phyloP scores from a whole-genome alignment of 306 rosid genomes.

The Crataegus laevigata region DNA sequence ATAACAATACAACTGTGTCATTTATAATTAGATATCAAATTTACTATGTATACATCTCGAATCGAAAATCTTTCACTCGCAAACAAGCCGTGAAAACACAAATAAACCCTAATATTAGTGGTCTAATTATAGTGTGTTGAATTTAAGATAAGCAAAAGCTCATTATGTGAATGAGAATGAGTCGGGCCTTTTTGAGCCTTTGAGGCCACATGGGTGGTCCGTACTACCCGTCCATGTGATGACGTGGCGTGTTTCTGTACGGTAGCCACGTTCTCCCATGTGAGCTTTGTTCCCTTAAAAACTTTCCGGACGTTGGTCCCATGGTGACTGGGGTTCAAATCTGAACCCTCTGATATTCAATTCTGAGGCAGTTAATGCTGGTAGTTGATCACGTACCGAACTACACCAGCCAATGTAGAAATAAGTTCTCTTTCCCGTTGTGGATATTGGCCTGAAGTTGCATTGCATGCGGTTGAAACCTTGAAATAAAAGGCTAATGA shows the following conservation, averaged over 20 bases:
- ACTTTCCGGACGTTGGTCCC: conserved; percentile 22
- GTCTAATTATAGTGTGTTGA: not conserved
- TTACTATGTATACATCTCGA: not conserved
- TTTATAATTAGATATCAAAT: not conserved
- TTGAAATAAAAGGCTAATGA: not conserved
- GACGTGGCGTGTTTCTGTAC: conserved; percentile 29
- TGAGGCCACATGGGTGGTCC: conserved; percentile 49
- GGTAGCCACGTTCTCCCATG: conserved; percentile 58
- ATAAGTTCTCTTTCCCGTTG: not conserved
- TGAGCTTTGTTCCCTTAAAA: conserved; percentile 42
- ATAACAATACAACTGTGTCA: too few relatives aligned
- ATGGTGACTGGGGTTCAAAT: not conserved
- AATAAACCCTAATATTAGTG: not conserved
- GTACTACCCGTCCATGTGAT: conserved; percentile 44
- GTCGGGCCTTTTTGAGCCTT: not conserved
- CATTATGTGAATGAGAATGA: not conserved
- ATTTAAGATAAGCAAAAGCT: not conserved
- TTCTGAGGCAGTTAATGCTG: not conserved
- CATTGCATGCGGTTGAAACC: not conserved
- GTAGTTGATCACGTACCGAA: not conserved
- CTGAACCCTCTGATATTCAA: not conserved
- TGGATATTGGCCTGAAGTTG: not conserved
- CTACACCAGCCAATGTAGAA: not conserved
- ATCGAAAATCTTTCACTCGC: not conserved
- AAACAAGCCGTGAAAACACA: not conserved